Base-by-base conservation (phyloP, 208 protist genomes). In the Leptomonas pyrrhocoris region DNA sequence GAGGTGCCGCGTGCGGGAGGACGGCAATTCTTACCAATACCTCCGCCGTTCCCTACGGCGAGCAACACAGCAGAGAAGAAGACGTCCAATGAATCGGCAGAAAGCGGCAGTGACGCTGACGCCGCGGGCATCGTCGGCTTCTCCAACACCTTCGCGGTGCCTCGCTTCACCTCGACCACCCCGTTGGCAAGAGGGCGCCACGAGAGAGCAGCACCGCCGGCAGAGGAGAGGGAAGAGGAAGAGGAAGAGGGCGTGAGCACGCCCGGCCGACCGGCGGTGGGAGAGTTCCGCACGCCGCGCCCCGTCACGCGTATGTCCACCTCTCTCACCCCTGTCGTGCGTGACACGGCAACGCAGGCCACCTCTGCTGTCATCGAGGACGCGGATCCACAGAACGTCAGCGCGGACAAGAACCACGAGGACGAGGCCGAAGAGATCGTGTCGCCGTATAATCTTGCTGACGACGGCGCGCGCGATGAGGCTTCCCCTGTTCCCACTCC, bases 201-300 rank as follows among this genome's bases (percentile, higher is more conserved):
- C 43, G 25, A 36, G 5, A 23, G 18, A 4, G 27, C 34, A 1
- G 48, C 57, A 21, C 31, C 15, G 1, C 28, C 6, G 8, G 19
- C 18, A 11, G 31, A 36, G 6, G 42, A 8, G 2, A 31, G 6
- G 6, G 70, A 58, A 28, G 53, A 36, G 31, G 43, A 40, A 40
- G 50, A 64, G 9, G 59, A 28, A 38, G 31, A 23, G 36, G 38
- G 25, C 2, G 25, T 43, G 0, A 31, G 13, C 30, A 81, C 76
- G 6, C 76, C 76, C 13, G 53, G 27, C 21, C 76, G 66, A 9
- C 59, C 28, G 21, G 64, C 55, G 6, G 66, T 53, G 19, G 71
- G 71, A 0, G 80, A 82, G 50, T 86, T 86, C 34, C 68, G 59
- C 45, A 86, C 80, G 4, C 80, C 80, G 4, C 73, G 55, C 2